Conservation (phyloP, 2,329 filamentous ascomycete species). For the Plectosphaerella cucumerina region DNA sequence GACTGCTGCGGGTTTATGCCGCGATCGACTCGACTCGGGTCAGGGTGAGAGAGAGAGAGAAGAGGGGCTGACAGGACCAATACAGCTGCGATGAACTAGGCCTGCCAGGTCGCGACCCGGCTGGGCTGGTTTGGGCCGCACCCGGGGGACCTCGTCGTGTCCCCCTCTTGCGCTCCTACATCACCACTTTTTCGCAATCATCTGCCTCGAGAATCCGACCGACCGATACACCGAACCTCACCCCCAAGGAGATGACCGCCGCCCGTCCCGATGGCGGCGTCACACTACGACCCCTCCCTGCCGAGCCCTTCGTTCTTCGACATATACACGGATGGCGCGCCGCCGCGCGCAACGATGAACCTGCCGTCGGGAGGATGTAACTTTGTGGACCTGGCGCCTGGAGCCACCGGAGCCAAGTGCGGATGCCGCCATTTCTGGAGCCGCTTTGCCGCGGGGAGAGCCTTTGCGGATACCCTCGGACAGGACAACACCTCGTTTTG, state of each 20-base stretch:
- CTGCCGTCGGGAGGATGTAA: slow-evolving; percentile 54
- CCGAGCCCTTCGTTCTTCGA: slow-evolving; percentile 46
- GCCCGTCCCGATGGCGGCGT: slow-evolving; percentile 46
- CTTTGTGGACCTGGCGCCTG: slow-evolving; percentile 49
- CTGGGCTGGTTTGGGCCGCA: slow-evolving; percentile 26
- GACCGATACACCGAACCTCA: slow-evolving; percentile 3
- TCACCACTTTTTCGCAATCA: slow-evolving; percentile 4
- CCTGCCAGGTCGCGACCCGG: slow-evolving; percentile 27
- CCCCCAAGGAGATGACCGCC: slow-evolving; percentile 25
- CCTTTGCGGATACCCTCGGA: slow-evolving; percentile 23
- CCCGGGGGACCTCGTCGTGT: slow-evolving; percentile 5
- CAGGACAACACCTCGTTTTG: slow-evolving; percentile 47
- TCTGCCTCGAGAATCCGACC: slow-evolving; percentile 7
- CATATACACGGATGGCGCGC: slow-evolving; percentile 46
- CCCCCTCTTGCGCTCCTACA: background rate
- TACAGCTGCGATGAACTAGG: slow-evolving; percentile 27
- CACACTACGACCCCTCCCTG: slow-evolving; percentile 41
- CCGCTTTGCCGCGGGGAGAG: slow-evolving; percentile 29
- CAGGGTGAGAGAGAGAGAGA: no score
- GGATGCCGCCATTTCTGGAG: slow-evolving; percentile 61
- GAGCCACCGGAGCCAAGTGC: slow-evolving; percentile 48
- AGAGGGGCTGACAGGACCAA: background rate
- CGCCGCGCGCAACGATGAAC: slow-evolving; percentile 20
- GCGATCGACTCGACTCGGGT: background rate
- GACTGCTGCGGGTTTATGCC: background rate